phyloP scores from a whole-genome alignment of 306 rosid species.

The Ormosia emarginata region DNA sequence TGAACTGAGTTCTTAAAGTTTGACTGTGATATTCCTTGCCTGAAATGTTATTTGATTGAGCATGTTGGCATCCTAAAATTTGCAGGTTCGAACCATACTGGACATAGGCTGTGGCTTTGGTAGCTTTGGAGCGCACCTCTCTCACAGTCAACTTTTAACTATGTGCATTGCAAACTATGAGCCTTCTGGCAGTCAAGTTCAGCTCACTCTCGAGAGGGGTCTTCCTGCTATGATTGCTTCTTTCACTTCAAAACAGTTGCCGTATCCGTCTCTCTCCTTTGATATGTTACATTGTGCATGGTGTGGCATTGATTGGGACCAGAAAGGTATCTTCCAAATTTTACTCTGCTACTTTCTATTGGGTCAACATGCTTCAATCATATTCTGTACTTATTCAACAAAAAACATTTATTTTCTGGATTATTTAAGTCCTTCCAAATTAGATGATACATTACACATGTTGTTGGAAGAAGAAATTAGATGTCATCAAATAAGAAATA shows the following conservation, averaged over 20 bases:
- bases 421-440: not conserved
- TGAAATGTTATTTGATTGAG: constrained; percentile 10
- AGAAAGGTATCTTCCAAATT: constrained; percentile 53
- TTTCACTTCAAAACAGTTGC: constrained; percentile 77
- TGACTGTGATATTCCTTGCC: not conserved
- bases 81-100: constrained; percentile 84
- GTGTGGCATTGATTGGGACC: constrained; percentile 95
- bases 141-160: constrained; percentile 77
- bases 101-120: constrained; percentile 99
- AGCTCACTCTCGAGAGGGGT: constrained; percentile 94
- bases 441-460: not conserved
- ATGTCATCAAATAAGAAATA: not conserved
- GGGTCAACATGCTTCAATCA: constrained; percentile 8
- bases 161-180: constrained; percentile 94
- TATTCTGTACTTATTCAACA: not conserved
- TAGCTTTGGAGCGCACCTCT: constrained; percentile 98
- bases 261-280: constrained; percentile 88
- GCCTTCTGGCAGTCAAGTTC: constrained; percentile 99
- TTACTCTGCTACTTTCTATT: not conserved
- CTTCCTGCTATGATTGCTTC: constrained; percentile 99
- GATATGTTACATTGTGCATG: constrained; percentile 99
- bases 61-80: constrained; percentile 30
- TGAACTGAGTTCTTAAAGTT: not conserved
- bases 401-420: not conserved
- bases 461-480: not conserved